A percentile compares a stretch with the other conserved stretches of the same genome.
These are phyloP conservation scores for Diaporthe velutina DNA, from an alignment of 2,329 filamentous ascomycete genomes.

Conservation along the genomic window DNA sequence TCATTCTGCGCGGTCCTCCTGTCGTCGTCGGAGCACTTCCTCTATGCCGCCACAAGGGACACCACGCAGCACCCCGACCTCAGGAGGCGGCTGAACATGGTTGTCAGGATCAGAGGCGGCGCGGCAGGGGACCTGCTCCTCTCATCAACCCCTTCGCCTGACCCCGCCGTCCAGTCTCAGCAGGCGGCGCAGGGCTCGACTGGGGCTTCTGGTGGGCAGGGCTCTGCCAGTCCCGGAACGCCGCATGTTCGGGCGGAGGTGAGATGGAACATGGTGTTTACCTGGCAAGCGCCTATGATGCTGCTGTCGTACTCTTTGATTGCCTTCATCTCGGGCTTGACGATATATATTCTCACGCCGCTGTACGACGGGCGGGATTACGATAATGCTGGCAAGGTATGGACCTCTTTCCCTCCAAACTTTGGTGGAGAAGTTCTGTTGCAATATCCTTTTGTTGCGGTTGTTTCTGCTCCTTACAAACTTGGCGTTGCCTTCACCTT, in stretches of 20 bases:
- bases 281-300: slow-evolving; percentile 49
- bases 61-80: slow-evolving; percentile 36
- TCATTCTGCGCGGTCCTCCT: slow-evolving; percentile 46
- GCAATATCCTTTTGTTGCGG: too few relatives aligned
- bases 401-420: too few relatives aligned
- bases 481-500: neutral
- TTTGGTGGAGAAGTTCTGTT: too few relatives aligned
- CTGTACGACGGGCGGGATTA: slow-evolving; percentile 1
- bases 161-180: neutral
- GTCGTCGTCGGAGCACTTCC: slow-evolving; percentile 46
- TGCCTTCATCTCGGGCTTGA: slow-evolving; percentile 40
- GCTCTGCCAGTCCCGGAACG: neutral
- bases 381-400: neutral
- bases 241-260: slow-evolving; percentile 36
- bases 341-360: neutral
- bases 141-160: neutral
- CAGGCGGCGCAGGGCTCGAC: neutral
- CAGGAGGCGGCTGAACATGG: slow-evolving; percentile 31
- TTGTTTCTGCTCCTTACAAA: neutral
- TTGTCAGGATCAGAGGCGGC: neutral
- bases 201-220: neutral
- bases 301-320: slow-evolving; percentile 45
- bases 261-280: slow-evolving; percentile 49
- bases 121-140: neutral
- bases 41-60: slow-evolving; percentile 44